A percentile compares a stretch with the other conserved stretches of the same genome.
Conservation (phyloP, 2,329 filamentous ascomycete genomes). For the Chrysoporthe austroafricana region DNA sequence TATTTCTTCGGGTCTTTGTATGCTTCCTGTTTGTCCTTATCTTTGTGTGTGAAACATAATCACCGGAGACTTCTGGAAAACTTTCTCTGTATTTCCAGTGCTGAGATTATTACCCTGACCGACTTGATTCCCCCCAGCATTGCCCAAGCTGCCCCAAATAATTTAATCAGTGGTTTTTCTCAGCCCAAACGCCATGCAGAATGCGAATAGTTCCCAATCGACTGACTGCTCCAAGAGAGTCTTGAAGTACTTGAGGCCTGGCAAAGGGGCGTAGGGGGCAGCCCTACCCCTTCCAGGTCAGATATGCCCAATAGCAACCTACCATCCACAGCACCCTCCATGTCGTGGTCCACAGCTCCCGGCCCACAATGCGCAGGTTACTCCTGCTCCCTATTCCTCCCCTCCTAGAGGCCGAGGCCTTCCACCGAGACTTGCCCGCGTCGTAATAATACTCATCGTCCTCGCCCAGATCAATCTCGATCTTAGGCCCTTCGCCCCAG, state of each 20-base stretch:
- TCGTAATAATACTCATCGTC: slow-evolving; percentile 50
- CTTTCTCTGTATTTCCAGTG: neutral
- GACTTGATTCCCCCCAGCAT: neutral
- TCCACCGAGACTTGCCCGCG: slow-evolving; percentile 43
- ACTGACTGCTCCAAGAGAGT: neutral
- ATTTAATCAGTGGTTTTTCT: neutral
- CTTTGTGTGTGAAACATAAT: neutral
- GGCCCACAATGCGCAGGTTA: slow-evolving; percentile 52
- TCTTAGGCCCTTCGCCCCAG: slow-evolving; percentile 48
- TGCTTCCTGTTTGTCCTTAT: neutral
- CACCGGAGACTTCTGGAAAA: neutral
- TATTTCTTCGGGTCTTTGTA: neutral
- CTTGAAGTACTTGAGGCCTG: neutral
- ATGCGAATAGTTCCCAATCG: neutral
- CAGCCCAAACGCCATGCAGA: slow-evolving; percentile 14
- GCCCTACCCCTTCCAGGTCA: slow-evolving; percentile 64
- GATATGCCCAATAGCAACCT: slow-evolving; percentile 66
- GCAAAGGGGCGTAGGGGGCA: neutral
- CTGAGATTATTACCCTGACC: neutral
- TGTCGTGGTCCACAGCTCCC: slow-evolving; percentile 65
- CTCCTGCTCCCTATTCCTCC: slow-evolving; percentile 32
- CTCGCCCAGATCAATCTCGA: slow-evolving; percentile 55
- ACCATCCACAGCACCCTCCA: slow-evolving; percentile 68
- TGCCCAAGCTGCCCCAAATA: neutral
- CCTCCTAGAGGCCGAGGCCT: slow-evolving; percentile 31